phyloP scores from a whole-genome alignment of 2,329 filamentous ascomycete species.

The Botryotinia globosa region DNA sequence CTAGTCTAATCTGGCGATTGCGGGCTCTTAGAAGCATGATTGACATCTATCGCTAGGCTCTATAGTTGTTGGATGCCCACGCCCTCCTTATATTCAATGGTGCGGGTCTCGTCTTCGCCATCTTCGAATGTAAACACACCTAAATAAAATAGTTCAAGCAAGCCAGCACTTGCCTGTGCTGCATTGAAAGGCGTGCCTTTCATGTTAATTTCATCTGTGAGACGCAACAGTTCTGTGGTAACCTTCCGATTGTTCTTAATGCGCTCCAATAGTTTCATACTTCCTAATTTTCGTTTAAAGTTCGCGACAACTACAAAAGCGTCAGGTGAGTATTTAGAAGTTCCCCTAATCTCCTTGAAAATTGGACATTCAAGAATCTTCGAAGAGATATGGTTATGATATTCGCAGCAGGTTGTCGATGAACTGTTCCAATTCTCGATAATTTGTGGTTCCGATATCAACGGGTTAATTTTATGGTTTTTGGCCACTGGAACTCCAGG shows the following conservation, averaged over 20 bases:
- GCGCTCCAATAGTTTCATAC: not conserved
- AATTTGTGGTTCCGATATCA: not conserved
- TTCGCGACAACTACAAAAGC: not conserved
- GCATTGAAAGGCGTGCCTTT: not conserved
- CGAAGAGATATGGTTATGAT: not conserved
- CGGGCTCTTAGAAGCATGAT: not conserved
- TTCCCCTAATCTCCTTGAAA: not conserved
- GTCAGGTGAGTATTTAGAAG: constrained; percentile 2
- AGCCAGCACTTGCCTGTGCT: not conserved
- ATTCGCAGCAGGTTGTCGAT: constrained; percentile 2
- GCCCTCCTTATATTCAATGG: not conserved
- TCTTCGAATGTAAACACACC: not conserved
- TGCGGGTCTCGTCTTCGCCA: not conserved
- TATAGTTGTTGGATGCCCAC: not conserved
- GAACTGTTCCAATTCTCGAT: not conserved
- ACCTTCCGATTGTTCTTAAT: not conserved
- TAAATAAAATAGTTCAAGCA: not conserved
- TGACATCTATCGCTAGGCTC: not conserved
- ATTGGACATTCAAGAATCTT: not conserved
- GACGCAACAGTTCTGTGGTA: not conserved
- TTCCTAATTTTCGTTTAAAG: not conserved
- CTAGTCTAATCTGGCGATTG: no score
- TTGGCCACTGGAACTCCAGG: not conserved
- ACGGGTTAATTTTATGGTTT: not conserved
- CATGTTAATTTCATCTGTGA: not conserved